Base-by-base conservation (phyloP, 371 early-diverging fungal genomes). In the Mucor lusitanicus region DNA sequence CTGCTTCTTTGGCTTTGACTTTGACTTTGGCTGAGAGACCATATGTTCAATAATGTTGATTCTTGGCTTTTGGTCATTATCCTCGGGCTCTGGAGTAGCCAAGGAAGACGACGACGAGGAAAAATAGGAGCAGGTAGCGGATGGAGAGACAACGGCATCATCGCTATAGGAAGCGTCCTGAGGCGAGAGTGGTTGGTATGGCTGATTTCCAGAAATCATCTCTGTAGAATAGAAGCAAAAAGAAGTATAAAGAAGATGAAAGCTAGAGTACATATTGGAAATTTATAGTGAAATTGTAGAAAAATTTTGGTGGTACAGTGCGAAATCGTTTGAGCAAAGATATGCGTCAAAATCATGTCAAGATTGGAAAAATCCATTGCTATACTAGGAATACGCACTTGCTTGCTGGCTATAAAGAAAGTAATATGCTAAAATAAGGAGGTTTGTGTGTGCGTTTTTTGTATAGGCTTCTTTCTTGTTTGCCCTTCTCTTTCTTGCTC, bases 1-100 rank as follows among this genome's bases (percentile, higher is more conserved):
- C 19, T 59, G 65, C 9, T 63, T 68, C 27, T 63, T 63, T 6
- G 54, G 55, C 6, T 27, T 35, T 23, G 63, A 12, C 11, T n/a
- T n/a, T n/a, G n/a, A n/a, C n/a, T n/a, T n/a, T n/a, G 25, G 30
- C 27, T 60, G 28, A 42, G 53, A 53, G 23, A 15, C 50, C 12
- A 50, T 25, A 50, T 50, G 50, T 0, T 50, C 25, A 5, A 50
- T 50, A 3, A 50, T 50, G 8, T 50, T 50, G 13, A 12, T 53
- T 27, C 27, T 53, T 27, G 25, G 5, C 7, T 50, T 48, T 50
- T 30, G 19, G 17, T 30, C 40, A 28, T 27, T 39, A n/a, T 12
- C 15, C 21, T 60, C 59, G 12, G 44, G 30, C 25, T 40, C 57
- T 11, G 50, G 63, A 6, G 39, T 39, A 28, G 33, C 19, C 8